Conservation (phyloP, 2,329 filamentous ascomycete genomes). For the Teratosphaeria epicoccoides region DNA sequence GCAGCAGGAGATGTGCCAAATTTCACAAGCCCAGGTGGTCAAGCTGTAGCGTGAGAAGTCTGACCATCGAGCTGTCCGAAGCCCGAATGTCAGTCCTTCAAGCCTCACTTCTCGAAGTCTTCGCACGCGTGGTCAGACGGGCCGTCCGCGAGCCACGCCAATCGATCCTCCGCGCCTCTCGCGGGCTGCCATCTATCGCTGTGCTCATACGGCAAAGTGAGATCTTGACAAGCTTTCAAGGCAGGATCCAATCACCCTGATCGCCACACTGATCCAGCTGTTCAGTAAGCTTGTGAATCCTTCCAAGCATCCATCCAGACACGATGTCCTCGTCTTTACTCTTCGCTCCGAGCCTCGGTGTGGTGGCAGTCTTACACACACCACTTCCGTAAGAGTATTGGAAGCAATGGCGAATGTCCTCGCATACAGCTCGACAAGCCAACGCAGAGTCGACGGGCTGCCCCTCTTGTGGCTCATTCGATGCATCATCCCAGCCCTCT, state of each 20-base stretch:
- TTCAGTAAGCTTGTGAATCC: neutral
- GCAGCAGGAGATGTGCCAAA: neutral
- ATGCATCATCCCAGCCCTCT: constrained; percentile 19
- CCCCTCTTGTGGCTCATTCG: constrained; percentile 5
- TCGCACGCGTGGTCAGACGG: neutral
- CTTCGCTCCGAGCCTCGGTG: neutral
- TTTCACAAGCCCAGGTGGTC: too few relatives aligned
- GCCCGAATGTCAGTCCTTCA: neutral
- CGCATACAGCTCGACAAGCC: neutral
- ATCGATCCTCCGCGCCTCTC: neutral
- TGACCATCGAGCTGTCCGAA: neutral
- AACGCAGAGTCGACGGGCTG: neutral
- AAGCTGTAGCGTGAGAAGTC: neutral
- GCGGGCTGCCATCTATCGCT: neutral
- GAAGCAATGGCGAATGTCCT: neutral
- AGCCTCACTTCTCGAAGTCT: neutral
- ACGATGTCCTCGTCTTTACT: neutral
- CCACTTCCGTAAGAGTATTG: neutral
- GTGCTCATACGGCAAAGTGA: too few relatives aligned
- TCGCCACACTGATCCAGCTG: neutral
- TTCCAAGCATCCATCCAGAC: neutral
- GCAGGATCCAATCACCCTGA: neutral
- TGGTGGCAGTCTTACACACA: neutral
- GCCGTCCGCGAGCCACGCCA: neutral
- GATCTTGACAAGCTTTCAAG: neutral